A percentile compares a stretch with the other conserved stretches of the same genome.
Evolutionary conservation across 2,329 filamentous ascomycete genomes (phyloP).

Genomic region (Zymoseptoria ardabiliae): DNA sequence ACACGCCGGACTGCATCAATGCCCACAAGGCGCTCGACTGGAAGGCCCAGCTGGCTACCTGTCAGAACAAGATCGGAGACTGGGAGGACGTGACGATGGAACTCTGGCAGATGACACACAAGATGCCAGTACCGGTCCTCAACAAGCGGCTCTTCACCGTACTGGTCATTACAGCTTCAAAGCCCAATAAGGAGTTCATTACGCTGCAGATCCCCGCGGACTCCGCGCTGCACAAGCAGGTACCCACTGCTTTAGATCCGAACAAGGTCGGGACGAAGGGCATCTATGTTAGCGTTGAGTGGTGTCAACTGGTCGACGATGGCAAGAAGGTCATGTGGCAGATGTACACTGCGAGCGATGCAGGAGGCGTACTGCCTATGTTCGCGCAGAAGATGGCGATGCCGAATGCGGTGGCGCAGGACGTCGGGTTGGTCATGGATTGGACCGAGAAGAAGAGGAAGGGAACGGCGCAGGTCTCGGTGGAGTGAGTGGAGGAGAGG

Average conservation of each 20-base stretch:
- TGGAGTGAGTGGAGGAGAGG: not conserved
- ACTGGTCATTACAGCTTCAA: conserved; percentile 50
- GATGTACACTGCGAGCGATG: conserved; percentile 70
- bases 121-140: conserved; percentile 49
- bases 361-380: conserved; percentile 57
- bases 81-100: conserved; percentile 34
- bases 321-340: conserved; percentile 56
- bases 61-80: not conserved
- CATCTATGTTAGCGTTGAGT: conserved; percentile 59
- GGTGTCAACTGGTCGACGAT: conserved; percentile 42
- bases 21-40: conserved; percentile 39
- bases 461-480: conserved; percentile 1
- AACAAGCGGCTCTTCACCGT: conserved; percentile 60
- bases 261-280: conserved; percentile 38
- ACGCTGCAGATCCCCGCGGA: conserved; percentile 34
- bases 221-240: conserved; percentile 4
- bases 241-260: not conserved
- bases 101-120: conserved; percentile 60
- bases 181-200: conserved; percentile 22
- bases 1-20: conserved; percentile 51
- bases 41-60: conserved; percentile 24
- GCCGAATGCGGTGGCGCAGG: conserved; percentile 58
- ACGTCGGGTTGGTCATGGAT: conserved; percentile 60
- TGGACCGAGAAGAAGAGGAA: conserved; percentile 42
- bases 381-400: conserved; percentile 59